A percentile compares a stretch with the other conserved stretches of the same genome.
Conservation (phyloP, 768 basidiomycete genomes). For the Albatrellus ellisii region DNA sequence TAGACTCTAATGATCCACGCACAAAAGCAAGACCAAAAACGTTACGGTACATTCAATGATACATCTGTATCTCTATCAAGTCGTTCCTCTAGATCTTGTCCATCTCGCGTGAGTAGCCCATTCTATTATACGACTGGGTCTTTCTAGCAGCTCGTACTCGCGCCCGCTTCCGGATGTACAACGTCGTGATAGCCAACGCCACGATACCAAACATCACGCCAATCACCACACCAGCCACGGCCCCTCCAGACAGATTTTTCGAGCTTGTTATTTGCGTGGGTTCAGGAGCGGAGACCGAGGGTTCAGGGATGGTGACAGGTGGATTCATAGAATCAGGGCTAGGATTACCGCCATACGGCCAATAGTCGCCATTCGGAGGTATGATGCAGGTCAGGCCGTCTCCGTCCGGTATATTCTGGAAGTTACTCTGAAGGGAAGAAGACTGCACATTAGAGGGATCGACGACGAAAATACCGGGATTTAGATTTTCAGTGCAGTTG, state of each 20-base stretch:
- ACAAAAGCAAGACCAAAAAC: no score
- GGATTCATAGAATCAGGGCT: slow-evolving; percentile 15
- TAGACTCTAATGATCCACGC: no score
- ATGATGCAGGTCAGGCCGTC: slow-evolving; percentile 52
- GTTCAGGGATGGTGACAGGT: slow-evolving; percentile 10
- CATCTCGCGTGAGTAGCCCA: no score
- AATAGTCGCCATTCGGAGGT: slow-evolving; percentile 53
- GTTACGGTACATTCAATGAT: no score
- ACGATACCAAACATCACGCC: slow-evolving; percentile 36
- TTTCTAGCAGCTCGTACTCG: slow-evolving; percentile 10
- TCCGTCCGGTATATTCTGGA: slow-evolving; percentile 37
- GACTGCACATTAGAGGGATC: slow-evolving; percentile 28
- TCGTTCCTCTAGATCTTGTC: no score
- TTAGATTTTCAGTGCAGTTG: slow-evolving; percentile 43
- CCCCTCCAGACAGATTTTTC: slow-evolving; percentile 21
- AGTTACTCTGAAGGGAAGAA: slow-evolving; percentile 37
- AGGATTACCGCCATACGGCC: slow-evolving; percentile 55
- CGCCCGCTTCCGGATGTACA: slow-evolving; percentile 37
- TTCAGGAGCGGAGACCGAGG: slow-evolving; percentile 9
- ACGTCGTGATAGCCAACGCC: slow-evolving; percentile 26
- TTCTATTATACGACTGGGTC: no score
- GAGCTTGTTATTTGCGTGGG: slow-evolving; percentile 6
- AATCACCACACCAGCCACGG: slow-evolving; percentile 34
- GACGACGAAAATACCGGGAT: slow-evolving; percentile 46
- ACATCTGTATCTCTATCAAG: no score